These are phyloP conservation scores for Verticillium tricorpus DNA, from an alignment of 2,329 filamentous ascomycete species.

Conservation along the genomic window DNA sequence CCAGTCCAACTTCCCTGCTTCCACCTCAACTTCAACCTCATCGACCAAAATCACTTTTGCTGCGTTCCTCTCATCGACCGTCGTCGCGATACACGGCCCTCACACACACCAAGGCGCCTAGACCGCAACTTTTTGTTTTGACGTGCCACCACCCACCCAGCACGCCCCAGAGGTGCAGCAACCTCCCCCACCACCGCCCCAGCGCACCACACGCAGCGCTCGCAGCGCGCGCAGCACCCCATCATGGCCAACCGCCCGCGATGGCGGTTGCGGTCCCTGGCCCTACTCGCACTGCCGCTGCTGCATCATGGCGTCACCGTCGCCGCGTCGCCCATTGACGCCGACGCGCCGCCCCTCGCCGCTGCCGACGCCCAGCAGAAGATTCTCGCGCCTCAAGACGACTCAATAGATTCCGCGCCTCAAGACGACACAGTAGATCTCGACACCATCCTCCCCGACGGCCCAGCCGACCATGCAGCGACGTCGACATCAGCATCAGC, in stretches of 20 bases:
- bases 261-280: not conserved
- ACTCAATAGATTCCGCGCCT: not conserved
- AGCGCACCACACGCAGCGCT: not conserved
- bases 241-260: not conserved
- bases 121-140: not conserved
- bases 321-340: not conserved
- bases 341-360: not conserved
- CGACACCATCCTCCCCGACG: not conserved
- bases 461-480: not conserved
- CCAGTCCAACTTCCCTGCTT: slow-evolving; percentile 6
- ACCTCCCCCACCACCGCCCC: not conserved
- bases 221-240: not conserved
- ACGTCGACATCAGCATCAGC: slow-evolving; percentile 9
- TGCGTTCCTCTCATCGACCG: not conserved
- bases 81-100: not conserved
- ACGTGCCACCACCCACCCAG: not conserved
- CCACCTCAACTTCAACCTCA: slow-evolving; percentile 5
- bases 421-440: not conserved
- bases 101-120: not conserved
- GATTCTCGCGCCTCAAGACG: slow-evolving; percentile 7
- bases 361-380: slow-evolving; percentile 4
- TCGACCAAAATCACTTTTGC: not conserved
- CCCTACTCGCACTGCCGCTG: not conserved
- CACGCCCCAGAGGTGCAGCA: not conserved
- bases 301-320: slow-evolving; percentile 1